Percentiles rank a stretch among this genome's conserved stretches.
phyloP scores from a whole-genome alignment of 345 rosid genomes.

The Chamaenerion angustifolium region DNA sequence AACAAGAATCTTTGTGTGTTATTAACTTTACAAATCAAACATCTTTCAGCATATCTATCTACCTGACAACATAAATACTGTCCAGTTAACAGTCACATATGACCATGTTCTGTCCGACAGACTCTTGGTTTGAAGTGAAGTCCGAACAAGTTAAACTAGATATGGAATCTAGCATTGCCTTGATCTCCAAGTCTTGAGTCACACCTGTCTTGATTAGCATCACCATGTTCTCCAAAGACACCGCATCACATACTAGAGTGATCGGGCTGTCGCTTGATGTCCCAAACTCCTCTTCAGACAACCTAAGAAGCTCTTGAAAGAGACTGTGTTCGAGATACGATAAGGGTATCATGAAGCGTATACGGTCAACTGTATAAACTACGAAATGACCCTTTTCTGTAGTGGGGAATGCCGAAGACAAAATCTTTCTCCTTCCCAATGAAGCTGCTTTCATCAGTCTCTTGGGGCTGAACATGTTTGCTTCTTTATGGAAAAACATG shows the following conservation, averaged over 20 bases:
- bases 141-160: not conserved
- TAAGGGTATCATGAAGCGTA: slow-evolving; percentile 12
- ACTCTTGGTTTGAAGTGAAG: no score
- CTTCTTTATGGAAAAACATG: no score
- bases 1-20: no score
- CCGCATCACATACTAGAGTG: slow-evolving; percentile 18
- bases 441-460: no score
- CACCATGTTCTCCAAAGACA: slow-evolving; percentile 13
- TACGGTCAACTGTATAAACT: slow-evolving; percentile 9
- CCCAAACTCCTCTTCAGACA: slow-evolving; percentile 10
- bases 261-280: slow-evolving; percentile 15
- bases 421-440: slow-evolving; percentile 1
- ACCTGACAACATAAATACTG: no score
- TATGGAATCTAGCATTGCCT: slow-evolving; percentile 4
- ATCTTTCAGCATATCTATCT: no score
- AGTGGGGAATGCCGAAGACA: not conserved
- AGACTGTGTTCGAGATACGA: slow-evolving; percentile 6
- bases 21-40: no score
- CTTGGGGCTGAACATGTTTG: no score
- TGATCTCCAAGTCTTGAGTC: not conserved
- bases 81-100: no score
- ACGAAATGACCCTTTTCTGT: slow-evolving; percentile 19
- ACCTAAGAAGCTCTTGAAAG: slow-evolving; percentile 6
- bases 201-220: slow-evolving; percentile 3
- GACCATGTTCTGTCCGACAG: no score